A percentile compares a stretch with the other conserved stretches of the same genome.
These are phyloP conservation scores for Talaromyces amestolkiae DNA, from an alignment of 2,329 filamentous ascomycete genomes.

Conservation along the genomic window DNA sequence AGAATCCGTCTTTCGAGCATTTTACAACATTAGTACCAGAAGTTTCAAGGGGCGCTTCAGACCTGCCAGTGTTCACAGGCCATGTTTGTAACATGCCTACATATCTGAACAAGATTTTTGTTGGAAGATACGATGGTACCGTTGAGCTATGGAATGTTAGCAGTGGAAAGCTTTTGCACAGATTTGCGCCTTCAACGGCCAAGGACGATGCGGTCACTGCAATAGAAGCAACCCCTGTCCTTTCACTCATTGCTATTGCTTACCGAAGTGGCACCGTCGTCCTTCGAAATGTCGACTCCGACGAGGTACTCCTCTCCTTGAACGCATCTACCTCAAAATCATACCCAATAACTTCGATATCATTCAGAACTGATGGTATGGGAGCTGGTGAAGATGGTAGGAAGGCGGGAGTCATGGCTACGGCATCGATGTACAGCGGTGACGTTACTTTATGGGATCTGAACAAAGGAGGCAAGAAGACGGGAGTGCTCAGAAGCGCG, in stretches of 20 bases:
- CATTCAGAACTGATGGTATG: slow-evolving; percentile 83
- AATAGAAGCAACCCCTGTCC: slow-evolving; percentile 75
- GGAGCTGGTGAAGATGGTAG: slow-evolving; percentile 86
- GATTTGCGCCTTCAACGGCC: slow-evolving; percentile 71
- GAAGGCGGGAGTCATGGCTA: slow-evolving; percentile 89
- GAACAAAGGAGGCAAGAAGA: slow-evolving; percentile 80
- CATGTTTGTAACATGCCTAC: slow-evolving; percentile 87
- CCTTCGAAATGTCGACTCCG: slow-evolving; percentile 77
- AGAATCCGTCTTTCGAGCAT: slow-evolving; percentile 75
- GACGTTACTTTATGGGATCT: slow-evolving; percentile 97
- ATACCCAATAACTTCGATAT: slow-evolving; percentile 70
- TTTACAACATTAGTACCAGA: slow-evolving; percentile 75
- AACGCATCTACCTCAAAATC: slow-evolving; percentile 64
- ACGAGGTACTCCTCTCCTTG: slow-evolving; percentile 68
- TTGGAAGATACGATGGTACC: slow-evolving; percentile 79
- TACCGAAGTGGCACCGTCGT: slow-evolving; percentile 76
- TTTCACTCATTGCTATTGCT: slow-evolving; percentile 84
- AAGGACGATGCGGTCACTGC: slow-evolving; percentile 80
- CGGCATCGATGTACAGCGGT: slow-evolving; percentile 71
- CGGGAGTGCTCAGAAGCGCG: slow-evolving; percentile 80
- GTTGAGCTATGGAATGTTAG: slow-evolving; percentile 98
- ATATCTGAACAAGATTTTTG: slow-evolving; percentile 92
- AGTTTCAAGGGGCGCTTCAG: slow-evolving; percentile 45
- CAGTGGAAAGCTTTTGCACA: slow-evolving; percentile 86
- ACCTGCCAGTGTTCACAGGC: slow-evolving; percentile 68